Conservation (phyloP, 192 early-diverging fungal species). For the Backusella sp. region DNA sequence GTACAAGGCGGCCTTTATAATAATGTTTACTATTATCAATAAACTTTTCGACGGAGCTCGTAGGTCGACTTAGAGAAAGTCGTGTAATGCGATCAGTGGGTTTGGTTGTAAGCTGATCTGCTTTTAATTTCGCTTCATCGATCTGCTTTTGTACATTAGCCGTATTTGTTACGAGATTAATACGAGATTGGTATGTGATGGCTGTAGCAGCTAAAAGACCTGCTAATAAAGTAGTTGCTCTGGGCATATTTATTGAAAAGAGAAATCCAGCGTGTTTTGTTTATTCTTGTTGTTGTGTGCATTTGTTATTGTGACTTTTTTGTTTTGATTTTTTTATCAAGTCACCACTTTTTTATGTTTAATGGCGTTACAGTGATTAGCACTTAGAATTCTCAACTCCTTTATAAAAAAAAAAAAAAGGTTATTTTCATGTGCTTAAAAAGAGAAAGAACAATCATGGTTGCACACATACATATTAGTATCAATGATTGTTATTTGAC, state of each 20-base stretch:
- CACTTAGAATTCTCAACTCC: not conserved
- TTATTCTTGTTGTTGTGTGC: not conserved
- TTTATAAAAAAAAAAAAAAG: not conserved
- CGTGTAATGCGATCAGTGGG: not conserved
- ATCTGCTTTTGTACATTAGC: conserved; percentile 5
- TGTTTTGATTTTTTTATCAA: not conserved
- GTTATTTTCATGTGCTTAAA: not conserved
- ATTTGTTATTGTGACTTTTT: not conserved
- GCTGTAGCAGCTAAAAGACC: conserved; percentile 1
- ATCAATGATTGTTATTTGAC: not conserved
- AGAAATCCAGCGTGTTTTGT: not conserved
- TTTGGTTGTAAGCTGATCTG: not conserved
- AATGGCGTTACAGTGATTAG: too few species aligned
- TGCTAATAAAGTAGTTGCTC: not conserved
- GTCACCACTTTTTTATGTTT: not conserved
- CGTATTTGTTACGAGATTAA: not conserved
- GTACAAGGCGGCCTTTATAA: conserved; percentile 13
- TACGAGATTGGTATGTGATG: conserved; percentile 9
- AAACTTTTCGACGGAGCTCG: conserved; percentile 1
- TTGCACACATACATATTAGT: not conserved
- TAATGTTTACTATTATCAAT: conserved; percentile 6
- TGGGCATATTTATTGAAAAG: not conserved
- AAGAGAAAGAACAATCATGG: not conserved
- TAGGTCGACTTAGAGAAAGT: conserved; percentile 3
- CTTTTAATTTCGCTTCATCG: conserved; percentile 4